Conservation (phyloP, 805 yeast genomes). For the Ogataea angusta region DNA sequence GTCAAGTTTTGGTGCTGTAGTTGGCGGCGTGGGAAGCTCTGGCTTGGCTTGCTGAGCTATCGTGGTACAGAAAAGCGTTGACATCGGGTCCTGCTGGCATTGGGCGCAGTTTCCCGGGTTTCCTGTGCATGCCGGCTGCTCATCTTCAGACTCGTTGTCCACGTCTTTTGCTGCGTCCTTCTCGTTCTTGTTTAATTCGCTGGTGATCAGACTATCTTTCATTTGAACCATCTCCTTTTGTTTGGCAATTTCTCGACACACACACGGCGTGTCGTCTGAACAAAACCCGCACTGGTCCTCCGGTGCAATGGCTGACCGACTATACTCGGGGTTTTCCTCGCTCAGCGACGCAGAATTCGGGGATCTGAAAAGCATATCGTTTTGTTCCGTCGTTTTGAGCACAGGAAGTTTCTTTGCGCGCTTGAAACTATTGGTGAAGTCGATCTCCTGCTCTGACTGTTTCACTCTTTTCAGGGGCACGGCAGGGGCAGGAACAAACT, state of each 20-base stretch:
- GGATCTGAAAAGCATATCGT: constrained; percentile 26
- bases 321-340: constrained; percentile 15
- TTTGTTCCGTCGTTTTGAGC: constrained; percentile 26
- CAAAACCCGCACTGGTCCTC: constrained; percentile 89
- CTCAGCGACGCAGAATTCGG: constrained; percentile 20
- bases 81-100: constrained; percentile 84
- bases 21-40: constrained; percentile 19
- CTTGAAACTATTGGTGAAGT: constrained; percentile 49
- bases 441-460: constrained; percentile 40
- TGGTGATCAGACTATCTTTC: constrained; percentile 22
- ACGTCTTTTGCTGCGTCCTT: constrained; percentile 9
- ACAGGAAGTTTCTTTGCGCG: constrained; percentile 22
- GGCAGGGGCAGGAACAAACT: constrained; percentile 60
- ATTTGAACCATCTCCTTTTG: constrained; percentile 34
- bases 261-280: constrained; percentile 87
- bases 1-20: constrained; percentile 16
- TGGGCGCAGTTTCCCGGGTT: constrained; percentile 84
- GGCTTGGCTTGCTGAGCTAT: constrained; percentile 45
- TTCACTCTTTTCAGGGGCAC: constrained; percentile 51
- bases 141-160: constrained; percentile 6
- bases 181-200: constrained; percentile 17
- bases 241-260: constrained; percentile 76
- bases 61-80: constrained; percentile 83
- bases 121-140: constrained; percentile 62
- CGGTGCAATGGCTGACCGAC: constrained; percentile 30